Base-by-base conservation (phyloP, 1,284 basidiomycete genomes). In the Moesziomyces sp. region DNA sequence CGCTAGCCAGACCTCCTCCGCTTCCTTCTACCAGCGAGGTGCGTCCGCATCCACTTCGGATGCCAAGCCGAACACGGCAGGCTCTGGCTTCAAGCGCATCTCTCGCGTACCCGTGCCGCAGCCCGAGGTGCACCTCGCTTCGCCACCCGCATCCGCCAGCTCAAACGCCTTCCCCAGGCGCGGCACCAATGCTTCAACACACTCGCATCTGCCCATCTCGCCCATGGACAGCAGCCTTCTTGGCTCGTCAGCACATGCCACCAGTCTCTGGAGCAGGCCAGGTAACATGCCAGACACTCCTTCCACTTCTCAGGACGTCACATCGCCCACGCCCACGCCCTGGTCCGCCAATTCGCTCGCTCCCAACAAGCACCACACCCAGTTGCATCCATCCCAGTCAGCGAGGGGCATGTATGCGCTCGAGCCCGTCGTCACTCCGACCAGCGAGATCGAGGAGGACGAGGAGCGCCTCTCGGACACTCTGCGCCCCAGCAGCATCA, bases 221-320 rank as follows among this genome's bases (percentile, higher is more conserved):
- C 75, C 75, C 8, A 69, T 61, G 38, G 63, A 77, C 42, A 70
- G 68, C 60, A 77, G 75, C 56, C n/a, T 74, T n/a, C 42, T 75
- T 0, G 69, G 67, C 40, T 74, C 74, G 5, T 71, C 72, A 13
- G 74, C 54, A 9, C 47, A 58, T 24, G 67, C 59, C 5, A 74
- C 71, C 2, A 74, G 66, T 21, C 52, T 71, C 14, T 77, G 75
- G 75, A 71, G 71, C 52, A 56, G 63, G 45, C 62, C 66, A 7
- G 26, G 51, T 24, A 59, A 61, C 50, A 50, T 26, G 16, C 72
- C 72, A 18, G 75, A 77, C 34, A 60, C 72, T 14, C 63, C 75
- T 21, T 57, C 59, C 19, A 68, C 68, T 16, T 62, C 68, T 3
- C 75, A 74, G 18, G 71, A 71, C 16, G 23, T 49, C 14, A 43